Conservation (phyloP, 345 rosid species). For the Laguncularia racemosa region DNA sequence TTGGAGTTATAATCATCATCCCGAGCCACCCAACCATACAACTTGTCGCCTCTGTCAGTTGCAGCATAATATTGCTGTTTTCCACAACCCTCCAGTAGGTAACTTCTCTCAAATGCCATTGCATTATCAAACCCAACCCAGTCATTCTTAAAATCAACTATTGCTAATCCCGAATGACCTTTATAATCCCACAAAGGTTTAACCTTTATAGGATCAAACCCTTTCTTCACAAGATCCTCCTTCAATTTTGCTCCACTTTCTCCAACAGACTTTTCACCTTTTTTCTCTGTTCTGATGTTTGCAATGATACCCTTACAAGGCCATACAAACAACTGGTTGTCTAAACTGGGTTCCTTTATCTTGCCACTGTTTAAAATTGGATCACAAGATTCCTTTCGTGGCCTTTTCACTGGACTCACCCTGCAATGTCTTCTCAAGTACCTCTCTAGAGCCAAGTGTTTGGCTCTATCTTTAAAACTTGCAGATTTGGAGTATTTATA, state of each 20-base stretch:
- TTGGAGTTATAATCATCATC: slow-evolving; percentile 37
- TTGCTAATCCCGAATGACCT: slow-evolving; percentile 61
- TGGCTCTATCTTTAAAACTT: slow-evolving; percentile 29
- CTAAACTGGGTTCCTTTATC: not conserved
- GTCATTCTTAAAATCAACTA: slow-evolving; percentile 53
- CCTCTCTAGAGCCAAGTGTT: slow-evolving; percentile 41
- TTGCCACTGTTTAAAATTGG: not conserved
- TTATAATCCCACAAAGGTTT: slow-evolving; percentile 40
- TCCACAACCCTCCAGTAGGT: slow-evolving; percentile 29
- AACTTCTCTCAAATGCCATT: slow-evolving; percentile 44
- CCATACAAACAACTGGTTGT: slow-evolving; percentile 37
- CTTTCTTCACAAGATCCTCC: slow-evolving; percentile 39
- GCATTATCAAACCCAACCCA: slow-evolving; percentile 57
- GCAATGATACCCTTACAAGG: slow-evolving; percentile 70
- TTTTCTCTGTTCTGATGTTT: slow-evolving; percentile 34
- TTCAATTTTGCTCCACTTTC: slow-evolving; percentile 47
- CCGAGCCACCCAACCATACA: slow-evolving; percentile 69
- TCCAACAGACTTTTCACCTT: slow-evolving; percentile 37
- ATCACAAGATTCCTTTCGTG: not conserved
- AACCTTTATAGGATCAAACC: slow-evolving; percentile 62
- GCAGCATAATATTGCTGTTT: slow-evolving; percentile 31
- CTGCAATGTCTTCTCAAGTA: slow-evolving; percentile 25
- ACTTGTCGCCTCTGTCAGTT: slow-evolving; percentile 21
- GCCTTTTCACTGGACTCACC: not conserved
- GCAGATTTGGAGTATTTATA: slow-evolving; percentile 14